phyloP scores from a whole-genome alignment of 1,284 basidiomycete species.

The Caloboletus firmus region DNA sequence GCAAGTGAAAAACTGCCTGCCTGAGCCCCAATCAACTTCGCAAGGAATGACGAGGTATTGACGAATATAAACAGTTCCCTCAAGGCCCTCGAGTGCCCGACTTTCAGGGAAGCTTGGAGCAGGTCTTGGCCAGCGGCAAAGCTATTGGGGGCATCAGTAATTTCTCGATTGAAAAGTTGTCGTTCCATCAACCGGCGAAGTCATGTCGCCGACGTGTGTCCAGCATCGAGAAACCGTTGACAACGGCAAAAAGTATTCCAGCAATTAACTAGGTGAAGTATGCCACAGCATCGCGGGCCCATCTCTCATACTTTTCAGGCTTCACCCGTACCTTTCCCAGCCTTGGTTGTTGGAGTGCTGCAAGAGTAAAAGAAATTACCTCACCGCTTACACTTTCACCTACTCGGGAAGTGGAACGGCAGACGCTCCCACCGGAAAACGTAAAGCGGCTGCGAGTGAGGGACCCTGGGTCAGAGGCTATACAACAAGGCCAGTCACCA shows the following conservation, averaged over 20 bases:
- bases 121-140: conserved; percentile 36
- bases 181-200: neutral
- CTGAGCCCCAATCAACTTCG: neutral
- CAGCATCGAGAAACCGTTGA: conserved; percentile 30
- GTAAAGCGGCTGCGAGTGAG: conserved; percentile 10
- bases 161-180: conserved; percentile 23
- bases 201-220: neutral
- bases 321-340: conserved; percentile 41
- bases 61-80: conserved; percentile 1
- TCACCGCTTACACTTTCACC: conserved; percentile 45
- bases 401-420: neutral
- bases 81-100: neutral
- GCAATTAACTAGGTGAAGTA: conserved; percentile 45
- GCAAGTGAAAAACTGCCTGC: neutral
- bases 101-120: conserved; percentile 47
- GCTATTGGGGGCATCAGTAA: conserved; percentile 42
- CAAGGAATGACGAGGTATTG: neutral
- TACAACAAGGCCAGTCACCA: conserved; percentile 1
- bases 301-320: conserved; percentile 34
- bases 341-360: conserved; percentile 40
- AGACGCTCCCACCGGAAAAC: conserved; percentile 10
- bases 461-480: conserved; percentile 11
- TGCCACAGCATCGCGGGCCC: neutral
- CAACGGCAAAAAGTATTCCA: conserved; percentile 40
- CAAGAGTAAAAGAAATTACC: conserved; percentile 39